Base-by-base conservation (phyloP, 2,329 filamentous ascomycete genomes). In the Alternaria burnsii region DNA sequence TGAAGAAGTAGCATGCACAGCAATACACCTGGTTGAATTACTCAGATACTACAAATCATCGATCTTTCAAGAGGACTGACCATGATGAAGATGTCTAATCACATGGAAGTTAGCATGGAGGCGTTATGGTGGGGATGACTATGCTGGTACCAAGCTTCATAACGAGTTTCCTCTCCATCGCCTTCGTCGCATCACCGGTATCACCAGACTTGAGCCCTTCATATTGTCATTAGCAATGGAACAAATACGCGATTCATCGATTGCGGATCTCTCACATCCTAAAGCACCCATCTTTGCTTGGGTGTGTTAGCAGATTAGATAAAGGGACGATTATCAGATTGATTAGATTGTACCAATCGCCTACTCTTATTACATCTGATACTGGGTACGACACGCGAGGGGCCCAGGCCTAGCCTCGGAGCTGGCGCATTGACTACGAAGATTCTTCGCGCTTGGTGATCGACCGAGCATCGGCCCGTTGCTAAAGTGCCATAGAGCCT, bases 1-100 rank as follows among this genome's bases (percentile, higher is more conserved):
- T 73, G 59, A 73, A 70, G 52, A 73, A 73, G 47, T 72, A 73
- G 18, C 61, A 62, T 12, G 68, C 63, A 28, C 70, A 72, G 51
- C 67, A 71, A 30, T 66, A 72, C 3, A 62, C 62, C 67, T 70
- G 24, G 34, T 16, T 14, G 7, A 18, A 4, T n/a, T 8, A 18
- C 10, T 58, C 18, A 58, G 55, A 18, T 3, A 34, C 42, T 26
- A 18, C 38, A 30, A 22, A 9, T 4, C n/a, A 1, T 16, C 3
- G 14, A 16, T 3, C 34, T 5, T 3, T 8, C 12, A 14, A 40
- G 34, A 12, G 16, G 14, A 47, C 55, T 12, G 30, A 58, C 55
- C 55, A 58, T 58, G 14, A 58, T 46, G 16, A 54, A 58, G 18
- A 58, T 46, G 12, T 58, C 55, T 58, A 1, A 11, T 26, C 26